A percentile compares a stretch with the other conserved stretches of the same genome.
Evolutionary conservation across 2,329 filamentous ascomycete genomes (phyloP).

Genomic region (Phaeosphaeria sp.): DNA sequence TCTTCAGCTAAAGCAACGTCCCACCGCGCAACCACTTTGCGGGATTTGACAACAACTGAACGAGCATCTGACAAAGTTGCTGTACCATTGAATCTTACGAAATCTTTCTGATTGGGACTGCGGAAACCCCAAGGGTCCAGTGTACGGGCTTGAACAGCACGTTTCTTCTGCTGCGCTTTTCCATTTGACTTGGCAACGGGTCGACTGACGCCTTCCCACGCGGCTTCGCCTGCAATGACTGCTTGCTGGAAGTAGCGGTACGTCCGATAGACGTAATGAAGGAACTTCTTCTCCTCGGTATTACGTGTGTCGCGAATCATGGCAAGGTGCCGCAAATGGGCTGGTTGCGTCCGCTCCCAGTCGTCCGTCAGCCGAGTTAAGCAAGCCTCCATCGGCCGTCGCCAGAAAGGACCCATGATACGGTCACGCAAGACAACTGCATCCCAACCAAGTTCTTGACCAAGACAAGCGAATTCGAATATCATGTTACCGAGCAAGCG

Average conservation of each 20-base stretch:
- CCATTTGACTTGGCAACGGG: constrained; percentile 26
- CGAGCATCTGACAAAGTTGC: constrained; percentile 35
- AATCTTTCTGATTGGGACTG: constrained; percentile 20
- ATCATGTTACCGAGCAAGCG: constrained; percentile 59
- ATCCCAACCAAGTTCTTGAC: constrained; percentile 58
- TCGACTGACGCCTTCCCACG: constrained; percentile 61
- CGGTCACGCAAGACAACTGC: constrained; percentile 50
- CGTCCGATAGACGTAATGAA: constrained; percentile 63
- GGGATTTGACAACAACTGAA: constrained; percentile 22
- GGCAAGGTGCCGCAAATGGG: constrained; percentile 62
- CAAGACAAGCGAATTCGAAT: constrained; percentile 55
- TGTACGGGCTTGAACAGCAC: background rate
- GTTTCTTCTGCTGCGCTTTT: constrained; percentile 19
- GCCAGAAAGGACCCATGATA: constrained; percentile 60
- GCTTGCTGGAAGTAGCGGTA: constrained; percentile 59
- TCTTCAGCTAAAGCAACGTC: constrained; percentile 29
- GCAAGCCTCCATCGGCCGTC: constrained; percentile 60
- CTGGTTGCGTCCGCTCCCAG: constrained; percentile 65
- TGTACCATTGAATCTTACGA: constrained; percentile 29
- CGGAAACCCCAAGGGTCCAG: constrained; percentile 43
- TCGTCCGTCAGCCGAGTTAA: constrained; percentile 60
- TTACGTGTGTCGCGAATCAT: constrained; percentile 62
- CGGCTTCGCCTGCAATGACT: constrained; percentile 57
- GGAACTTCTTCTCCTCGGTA: constrained; percentile 49
- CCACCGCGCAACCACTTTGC: constrained; percentile 31